phyloP scores from a whole-genome alignment of 257 asterid species.

The Dorcoceras hygrometricum region DNA sequence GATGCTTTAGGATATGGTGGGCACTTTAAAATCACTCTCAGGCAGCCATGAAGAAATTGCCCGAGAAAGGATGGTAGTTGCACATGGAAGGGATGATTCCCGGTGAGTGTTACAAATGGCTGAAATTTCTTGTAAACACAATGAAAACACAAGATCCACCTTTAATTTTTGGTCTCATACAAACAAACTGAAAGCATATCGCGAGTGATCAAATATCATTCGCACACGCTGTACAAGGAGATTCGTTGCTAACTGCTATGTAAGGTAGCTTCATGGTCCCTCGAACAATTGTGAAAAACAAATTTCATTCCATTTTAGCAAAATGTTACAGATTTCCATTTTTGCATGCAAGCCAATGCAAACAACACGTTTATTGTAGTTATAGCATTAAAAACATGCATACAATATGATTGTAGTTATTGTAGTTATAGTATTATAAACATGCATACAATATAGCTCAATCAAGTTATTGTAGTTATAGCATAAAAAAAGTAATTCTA shows the following conservation, averaged over 20 bases:
- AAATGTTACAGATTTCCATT: not conserved
- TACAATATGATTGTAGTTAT: no score
- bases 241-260: not conserved
- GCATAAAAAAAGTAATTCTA: no score
- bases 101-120: no score
- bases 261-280: not conserved
- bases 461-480: no score
- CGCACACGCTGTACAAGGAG: not conserved
- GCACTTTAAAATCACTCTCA: not conserved
- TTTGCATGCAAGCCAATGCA: not conserved
- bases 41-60: slow-evolving; percentile 2
- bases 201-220: not conserved
- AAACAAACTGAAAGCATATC: slow-evolving; percentile 3
- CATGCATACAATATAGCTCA: no score
- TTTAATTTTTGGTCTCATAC: not conserved
- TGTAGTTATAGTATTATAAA: no score
- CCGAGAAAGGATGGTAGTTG: not conserved
- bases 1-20: not conserved
- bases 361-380: no score
- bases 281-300: not conserved
- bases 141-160: slow-evolving; percentile 3
- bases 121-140: slow-evolving; percentile 10
- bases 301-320: not conserved
- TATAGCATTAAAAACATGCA: no score
- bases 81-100: not conserved